Base-by-base conservation (phyloP, 805 yeast species). In the Saccharomycopsis malanga region DNA sequence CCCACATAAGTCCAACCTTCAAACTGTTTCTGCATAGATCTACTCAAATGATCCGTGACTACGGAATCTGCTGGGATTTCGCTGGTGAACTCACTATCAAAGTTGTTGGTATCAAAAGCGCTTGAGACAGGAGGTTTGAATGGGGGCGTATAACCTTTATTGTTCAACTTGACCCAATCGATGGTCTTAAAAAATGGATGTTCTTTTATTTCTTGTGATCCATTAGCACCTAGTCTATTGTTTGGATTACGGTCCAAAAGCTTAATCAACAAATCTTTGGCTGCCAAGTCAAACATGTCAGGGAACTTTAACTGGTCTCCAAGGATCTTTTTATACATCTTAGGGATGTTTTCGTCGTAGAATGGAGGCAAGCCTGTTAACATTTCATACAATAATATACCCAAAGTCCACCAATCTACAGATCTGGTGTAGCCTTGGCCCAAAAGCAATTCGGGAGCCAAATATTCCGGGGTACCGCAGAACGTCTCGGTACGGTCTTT, bases 321-420 rank as follows among this genome's bases (percentile, higher is more conserved):
- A 50, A 93, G 67, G 54, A 93, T 93, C 68, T 91, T 93, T 59
- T 85, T 79, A 70, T 93, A 93, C 98, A 93, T 93, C 38, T 80
- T 80, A 50, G 88, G 83, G 4, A 85, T 84, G 64, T 89, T 93
- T 61, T 89, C 96, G 61, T 93, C 98, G 62, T 87, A 93, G 63
- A 87, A 93, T 34, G 98, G 98, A 3, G 98, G 98, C 56, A 93
- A 73, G 1, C 98, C 96, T 1, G 97, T 88, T 52, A 93, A 71
- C 98, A 93, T 93, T 61, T 91, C 98, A 62, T 87, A 93, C 39
- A 93, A 70, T 45, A 93, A 71, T 15, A 91, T 89, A 36, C 98
- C 98, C 57, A 93, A 71, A 1, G 98, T 93, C 98, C 98, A 93
- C 91, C 96, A 93, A 65, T 93, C 98, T 20, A 93, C 98, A 7